A percentile compares a stretch with the other conserved stretches of the same genome.
These are phyloP conservation scores for Gnomoniopsis sp. DNA, from an alignment of 2,329 filamentous ascomycete genomes.

Conservation along the genomic window DNA sequence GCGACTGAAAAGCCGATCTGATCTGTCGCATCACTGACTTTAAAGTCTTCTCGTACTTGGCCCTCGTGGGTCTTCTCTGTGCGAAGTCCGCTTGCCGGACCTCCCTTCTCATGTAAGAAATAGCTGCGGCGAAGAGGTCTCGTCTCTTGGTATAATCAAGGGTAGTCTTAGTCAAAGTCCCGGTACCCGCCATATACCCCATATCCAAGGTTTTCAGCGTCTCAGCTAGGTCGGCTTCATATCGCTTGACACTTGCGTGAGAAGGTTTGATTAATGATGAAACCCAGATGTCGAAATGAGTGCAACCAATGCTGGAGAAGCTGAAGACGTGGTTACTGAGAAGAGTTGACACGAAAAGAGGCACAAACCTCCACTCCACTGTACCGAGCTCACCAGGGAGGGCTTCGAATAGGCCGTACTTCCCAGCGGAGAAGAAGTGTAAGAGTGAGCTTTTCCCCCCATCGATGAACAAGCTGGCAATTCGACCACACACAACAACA, in stretches of 20 bases:
- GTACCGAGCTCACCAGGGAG: conserved; percentile 36
- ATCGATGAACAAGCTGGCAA: conserved; percentile 43
- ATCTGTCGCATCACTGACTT: conserved; percentile 51
- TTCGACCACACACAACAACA: conserved; percentile 41
- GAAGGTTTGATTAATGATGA: conserved; percentile 49
- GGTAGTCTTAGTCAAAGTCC: conserved; percentile 32
- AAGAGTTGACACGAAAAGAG: conserved; percentile 50
- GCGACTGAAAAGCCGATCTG: conserved; percentile 43
- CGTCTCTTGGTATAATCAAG: conserved; percentile 48
- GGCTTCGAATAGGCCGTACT: conserved; percentile 48
- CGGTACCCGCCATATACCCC: conserved; percentile 39
- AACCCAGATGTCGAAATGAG: conserved; percentile 50
- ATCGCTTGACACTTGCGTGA: conserved; percentile 38
- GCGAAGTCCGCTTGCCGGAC: conserved; percentile 37
- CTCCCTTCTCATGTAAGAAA: conserved; percentile 48
- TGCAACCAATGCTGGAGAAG: conserved; percentile 43
- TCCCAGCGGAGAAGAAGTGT: conserved; percentile 43
- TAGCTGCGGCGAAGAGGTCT: conserved; percentile 46
- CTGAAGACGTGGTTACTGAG: conserved; percentile 44
- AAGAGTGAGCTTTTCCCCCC: conserved; percentile 38
- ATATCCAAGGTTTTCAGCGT: conserved; percentile 39
- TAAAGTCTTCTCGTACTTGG: conserved; percentile 41
- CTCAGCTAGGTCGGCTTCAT: conserved; percentile 48
- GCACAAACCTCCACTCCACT: conserved; percentile 41
- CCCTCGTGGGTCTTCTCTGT: conserved; percentile 33